Evolutionary conservation across 2,329 filamentous ascomycete species (phyloP).

Genomic region (Tolypocladium pustulatum): DNA sequence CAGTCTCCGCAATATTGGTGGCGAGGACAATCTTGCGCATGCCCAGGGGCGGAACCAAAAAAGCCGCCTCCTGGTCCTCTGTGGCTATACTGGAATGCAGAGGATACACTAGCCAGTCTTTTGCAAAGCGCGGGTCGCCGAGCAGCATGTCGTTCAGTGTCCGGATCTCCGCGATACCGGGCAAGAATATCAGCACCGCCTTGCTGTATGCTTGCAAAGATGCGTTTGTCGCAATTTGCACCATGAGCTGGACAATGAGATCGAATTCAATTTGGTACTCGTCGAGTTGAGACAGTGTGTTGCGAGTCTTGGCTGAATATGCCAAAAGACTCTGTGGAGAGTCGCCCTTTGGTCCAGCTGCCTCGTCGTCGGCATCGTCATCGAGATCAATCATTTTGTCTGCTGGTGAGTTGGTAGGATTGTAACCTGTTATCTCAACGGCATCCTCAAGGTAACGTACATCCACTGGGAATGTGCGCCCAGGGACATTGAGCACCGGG

Average conservation of each 20-base stretch:
- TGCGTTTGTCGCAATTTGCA: slow-evolving; percentile 60
- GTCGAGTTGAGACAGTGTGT: slow-evolving; percentile 66
- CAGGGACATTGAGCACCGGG: slow-evolving; percentile 81
- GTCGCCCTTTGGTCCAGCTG: slow-evolving; percentile 42
- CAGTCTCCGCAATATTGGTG: slow-evolving; percentile 96
- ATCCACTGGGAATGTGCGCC: slow-evolving; percentile 84
- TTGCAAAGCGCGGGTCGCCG: slow-evolving; percentile 64
- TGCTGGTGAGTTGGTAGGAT: slow-evolving; percentile 27
- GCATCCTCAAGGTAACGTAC: slow-evolving; percentile 88
- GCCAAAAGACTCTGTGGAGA: slow-evolving; percentile 54
- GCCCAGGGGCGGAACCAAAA: slow-evolving; percentile 71
- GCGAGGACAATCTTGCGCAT: slow-evolving; percentile 88
- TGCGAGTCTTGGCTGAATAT: slow-evolving; percentile 69
- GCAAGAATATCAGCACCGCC: slow-evolving; percentile 88
- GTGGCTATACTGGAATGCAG: slow-evolving; percentile 92
- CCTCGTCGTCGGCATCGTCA: slow-evolving; percentile 46
- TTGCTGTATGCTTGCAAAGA: slow-evolving; percentile 65
- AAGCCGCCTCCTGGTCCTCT: slow-evolving; percentile 92
- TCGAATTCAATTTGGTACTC: slow-evolving; percentile 90
- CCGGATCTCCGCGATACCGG: slow-evolving; percentile 87
- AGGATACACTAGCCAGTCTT: slow-evolving; percentile 76
- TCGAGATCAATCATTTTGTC: slow-evolving; percentile 53
- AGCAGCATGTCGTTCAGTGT: slow-evolving; percentile 77
- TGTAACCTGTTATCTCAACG: slow-evolving; percentile 75
- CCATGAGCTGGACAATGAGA: slow-evolving; percentile 69